Evolutionary conservation across 768 basidiomycete species (phyloP), one percentile per base, ranked within the genome.

Genomic region (Pisolithus tinctorius): DNA sequence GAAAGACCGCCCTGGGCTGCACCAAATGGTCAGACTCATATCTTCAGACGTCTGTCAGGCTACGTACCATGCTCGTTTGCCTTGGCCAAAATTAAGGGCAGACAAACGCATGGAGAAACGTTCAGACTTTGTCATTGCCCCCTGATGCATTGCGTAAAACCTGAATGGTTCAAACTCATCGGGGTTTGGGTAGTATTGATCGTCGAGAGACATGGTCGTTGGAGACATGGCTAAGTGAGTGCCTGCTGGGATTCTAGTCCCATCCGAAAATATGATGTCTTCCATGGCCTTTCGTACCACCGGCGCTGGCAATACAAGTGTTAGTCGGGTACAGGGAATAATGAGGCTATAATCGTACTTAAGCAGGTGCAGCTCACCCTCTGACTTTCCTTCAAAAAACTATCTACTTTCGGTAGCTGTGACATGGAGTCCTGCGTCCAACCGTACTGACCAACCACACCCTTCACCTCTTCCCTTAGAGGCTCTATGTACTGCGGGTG

Each of bases 1-100:
- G 51, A 76, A 74, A 56, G 72, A 74, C 9, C 74, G 66, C 4
- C 74, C 74, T 4, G 74, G 73, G 51, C 73, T 74, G 50, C 14
- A 30, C n/a, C 6, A 23, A 27, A 41, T 17, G 8, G 50, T 59
- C 39, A 59, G 50, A 34, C 34, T 34, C 13, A 13, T 14, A 13
- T 39, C 44, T 23, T 30, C 11, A 29, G 29, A 46, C 20, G 27
- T 23, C 20, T 3, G 13, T 27, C 13, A 51, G 8, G 41, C 45
- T 36, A 60, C 69, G 47, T 47, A 72, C 71, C 70, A 71, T 7
- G 68, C 63, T 57, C 63, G 68, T 36, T 52, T 53, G 6, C 71
- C 69, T 13, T 62, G 62, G 43, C 70, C 70, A 52, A 71, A 71
- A 39, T 69, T 42, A 26, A 76, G 49, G 52, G 68, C 69, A 13